phyloP scores from a whole-genome alignment of 2,329 filamentous ascomycete genomes.

The Scytalidium lignicola region DNA sequence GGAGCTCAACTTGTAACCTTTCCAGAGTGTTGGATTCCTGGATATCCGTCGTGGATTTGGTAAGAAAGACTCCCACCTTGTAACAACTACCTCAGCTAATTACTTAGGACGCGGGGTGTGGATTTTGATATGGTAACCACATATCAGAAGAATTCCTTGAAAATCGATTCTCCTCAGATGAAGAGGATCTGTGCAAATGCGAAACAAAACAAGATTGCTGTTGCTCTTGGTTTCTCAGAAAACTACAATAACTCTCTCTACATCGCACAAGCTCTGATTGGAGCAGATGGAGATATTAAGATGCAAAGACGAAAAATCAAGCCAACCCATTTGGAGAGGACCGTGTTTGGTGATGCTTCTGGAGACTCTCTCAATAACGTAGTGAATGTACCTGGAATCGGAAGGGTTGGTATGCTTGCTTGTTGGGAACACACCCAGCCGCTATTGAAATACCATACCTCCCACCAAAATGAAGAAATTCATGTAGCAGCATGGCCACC shows the following conservation, averaged over 20 bases:
- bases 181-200: slow-evolving; percentile 35
- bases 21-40: slow-evolving; percentile 50
- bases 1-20: slow-evolving; percentile 51
- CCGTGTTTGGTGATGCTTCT: slow-evolving; percentile 50
- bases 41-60: slow-evolving; percentile 44
- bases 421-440: slow-evolving; percentile 41
- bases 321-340: slow-evolving; percentile 50
- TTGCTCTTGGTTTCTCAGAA: slow-evolving; percentile 46
- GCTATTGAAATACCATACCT: slow-evolving; percentile 45
- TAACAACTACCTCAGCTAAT: slow-evolving; percentile 10
- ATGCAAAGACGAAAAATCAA: slow-evolving; percentile 53
- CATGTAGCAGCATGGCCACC: slow-evolving; percentile 51
- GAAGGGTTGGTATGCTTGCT: slow-evolving; percentile 17
- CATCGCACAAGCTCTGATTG: slow-evolving; percentile 46
- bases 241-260: slow-evolving; percentile 40
- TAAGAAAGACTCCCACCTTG: slow-evolving; percentile 29
- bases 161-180: slow-evolving; percentile 39
- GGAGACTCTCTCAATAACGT: slow-evolving; percentile 40
- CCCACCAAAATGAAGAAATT: slow-evolving; percentile 43
- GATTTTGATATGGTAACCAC: slow-evolving; percentile 13
- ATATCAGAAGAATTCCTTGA: slow-evolving; percentile 38
- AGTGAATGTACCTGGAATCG: slow-evolving; percentile 9
- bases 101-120: slow-evolving; percentile 13
- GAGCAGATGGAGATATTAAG: slow-evolving; percentile 40
- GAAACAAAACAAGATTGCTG: slow-evolving; percentile 36